These are phyloP conservation scores for Extremus antarcticus DNA, from an alignment of 495 filamentous ascomycete species.

Conservation along the genomic window DNA sequence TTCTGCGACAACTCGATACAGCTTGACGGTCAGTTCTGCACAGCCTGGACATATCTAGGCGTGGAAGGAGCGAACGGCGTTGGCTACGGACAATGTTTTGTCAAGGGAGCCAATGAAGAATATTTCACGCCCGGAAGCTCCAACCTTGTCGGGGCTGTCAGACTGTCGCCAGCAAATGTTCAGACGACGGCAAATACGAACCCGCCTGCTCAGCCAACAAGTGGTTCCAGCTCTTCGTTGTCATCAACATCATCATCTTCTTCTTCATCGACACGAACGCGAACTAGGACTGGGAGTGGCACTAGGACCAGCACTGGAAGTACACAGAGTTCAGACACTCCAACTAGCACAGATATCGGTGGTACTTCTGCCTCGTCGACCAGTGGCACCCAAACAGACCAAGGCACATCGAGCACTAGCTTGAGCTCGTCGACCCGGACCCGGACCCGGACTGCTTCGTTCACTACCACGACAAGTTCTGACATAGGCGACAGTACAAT, in stretches of 20 bases:
- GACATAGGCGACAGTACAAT: too few relatives aligned
- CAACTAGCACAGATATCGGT: not conserved
- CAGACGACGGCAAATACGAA: not conserved
- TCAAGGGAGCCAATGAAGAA: not conserved
- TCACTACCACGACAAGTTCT: not conserved
- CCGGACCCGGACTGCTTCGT: not conserved
- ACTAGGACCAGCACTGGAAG: not conserved
- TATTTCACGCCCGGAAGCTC: not conserved
- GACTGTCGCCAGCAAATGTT: not conserved
- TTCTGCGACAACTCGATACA: slow-evolving; percentile 1
- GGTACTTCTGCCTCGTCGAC: not conserved
- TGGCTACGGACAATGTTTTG: slow-evolving; percentile 4
- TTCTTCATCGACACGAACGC: not conserved
- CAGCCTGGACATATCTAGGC: slow-evolving; percentile 2
- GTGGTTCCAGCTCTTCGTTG: not conserved
- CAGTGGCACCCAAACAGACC: not conserved
- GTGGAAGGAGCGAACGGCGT: slow-evolving; percentile 6
- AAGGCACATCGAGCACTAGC: not conserved
- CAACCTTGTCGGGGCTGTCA: not conserved
- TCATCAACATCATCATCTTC: too few relatives aligned
- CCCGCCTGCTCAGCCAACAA: not conserved
- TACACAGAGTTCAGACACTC: not conserved
- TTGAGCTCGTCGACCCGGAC: not conserved
- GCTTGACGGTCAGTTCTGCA: not conserved
- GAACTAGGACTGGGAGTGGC: not conserved